phyloP scores from a whole-genome alignment of 306 rosid genomes.

The Gastrolobium bilobum region DNA sequence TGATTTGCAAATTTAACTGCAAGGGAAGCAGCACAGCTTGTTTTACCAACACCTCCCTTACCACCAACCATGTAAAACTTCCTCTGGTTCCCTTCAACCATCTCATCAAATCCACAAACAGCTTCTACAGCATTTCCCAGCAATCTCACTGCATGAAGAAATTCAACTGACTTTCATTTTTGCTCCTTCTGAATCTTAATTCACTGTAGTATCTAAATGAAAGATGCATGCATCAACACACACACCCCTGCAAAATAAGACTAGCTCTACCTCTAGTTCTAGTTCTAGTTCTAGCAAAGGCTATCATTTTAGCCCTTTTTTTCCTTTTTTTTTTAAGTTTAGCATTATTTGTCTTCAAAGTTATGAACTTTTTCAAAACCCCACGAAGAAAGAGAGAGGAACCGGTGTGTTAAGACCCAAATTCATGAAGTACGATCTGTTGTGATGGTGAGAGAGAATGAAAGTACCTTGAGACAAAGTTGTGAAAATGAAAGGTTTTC shows the following conservation, averaged over 20 bases:
- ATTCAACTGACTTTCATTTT: not conserved
- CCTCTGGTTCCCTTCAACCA: constrained; percentile 50
- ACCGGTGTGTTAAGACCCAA: not conserved
- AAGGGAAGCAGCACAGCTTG: constrained; percentile 63
- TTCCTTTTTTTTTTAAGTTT: too few relatives aligned
- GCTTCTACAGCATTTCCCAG: constrained; percentile 49
- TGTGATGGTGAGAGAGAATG: constrained; percentile 1
- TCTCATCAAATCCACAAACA: constrained; percentile 52
- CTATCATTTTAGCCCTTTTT: not conserved
- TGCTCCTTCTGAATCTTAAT: not conserved
- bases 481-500: constrained; percentile 11
- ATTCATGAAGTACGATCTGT: not conserved
- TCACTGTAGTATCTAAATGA: constrained; percentile 1
- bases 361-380: not conserved
- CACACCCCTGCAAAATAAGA: constrained; percentile 2
- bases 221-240: not conserved
- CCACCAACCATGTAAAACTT: constrained; percentile 59
- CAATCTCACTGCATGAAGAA: constrained; percentile 47
- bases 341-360: not conserved
- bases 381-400: not conserved
- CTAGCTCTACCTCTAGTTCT: not conserved
- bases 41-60: constrained; percentile 59
- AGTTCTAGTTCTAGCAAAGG: not conserved
- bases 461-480: constrained; percentile 47
- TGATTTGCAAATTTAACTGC: constrained; percentile 86